Evolutionary conservation across 192 early-diverging fungal genomes (phyloP).

Genomic region (Mortierella hygrophila): DNA sequence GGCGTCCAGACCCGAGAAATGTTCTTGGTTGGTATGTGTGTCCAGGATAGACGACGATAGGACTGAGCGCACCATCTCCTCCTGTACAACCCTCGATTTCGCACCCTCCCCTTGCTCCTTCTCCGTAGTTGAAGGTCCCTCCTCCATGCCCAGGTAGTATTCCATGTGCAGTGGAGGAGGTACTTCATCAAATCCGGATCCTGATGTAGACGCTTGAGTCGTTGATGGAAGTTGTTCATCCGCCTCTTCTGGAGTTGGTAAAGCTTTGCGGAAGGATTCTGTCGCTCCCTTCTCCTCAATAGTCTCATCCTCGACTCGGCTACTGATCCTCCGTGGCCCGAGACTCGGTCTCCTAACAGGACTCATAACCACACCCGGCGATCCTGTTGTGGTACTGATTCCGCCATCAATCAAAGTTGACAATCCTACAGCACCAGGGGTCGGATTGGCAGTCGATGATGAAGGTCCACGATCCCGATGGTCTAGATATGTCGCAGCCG

Average conservation of each 20-base stretch:
- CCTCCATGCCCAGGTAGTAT: conserved; percentile 28
- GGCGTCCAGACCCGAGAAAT: not conserved
- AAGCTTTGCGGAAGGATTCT: not conserved
- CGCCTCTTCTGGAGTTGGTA: not conserved
- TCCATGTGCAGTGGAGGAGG: conserved; percentile 29
- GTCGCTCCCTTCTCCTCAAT: not conserved
- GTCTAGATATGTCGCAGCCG: conserved; percentile 39
- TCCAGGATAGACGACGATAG: conserved; percentile 10
- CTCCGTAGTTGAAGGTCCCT: conserved; percentile 14
- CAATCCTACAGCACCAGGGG: not conserved
- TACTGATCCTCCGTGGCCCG: conserved; percentile 40
- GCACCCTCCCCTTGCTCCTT: conserved; percentile 17
- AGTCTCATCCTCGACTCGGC: conserved; percentile 22
- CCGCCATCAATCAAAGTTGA: not conserved
- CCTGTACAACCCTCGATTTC: conserved; percentile 30
- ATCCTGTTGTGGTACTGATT: conserved; percentile 19
- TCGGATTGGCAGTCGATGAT: not conserved
- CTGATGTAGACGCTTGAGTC: not conserved
- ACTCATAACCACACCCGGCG: not conserved
- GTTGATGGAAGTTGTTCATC: not conserved
- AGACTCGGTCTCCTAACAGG: conserved; percentile 31
- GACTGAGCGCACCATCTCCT: conserved; percentile 27
- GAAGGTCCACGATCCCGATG: not conserved
- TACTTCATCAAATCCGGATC: not conserved
- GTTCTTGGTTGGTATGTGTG: not conserved